These are phyloP conservation scores for Amaranthus palmeri DNA, from an alignment of 148 eudicot genomes.

Conservation along the genomic window DNA sequence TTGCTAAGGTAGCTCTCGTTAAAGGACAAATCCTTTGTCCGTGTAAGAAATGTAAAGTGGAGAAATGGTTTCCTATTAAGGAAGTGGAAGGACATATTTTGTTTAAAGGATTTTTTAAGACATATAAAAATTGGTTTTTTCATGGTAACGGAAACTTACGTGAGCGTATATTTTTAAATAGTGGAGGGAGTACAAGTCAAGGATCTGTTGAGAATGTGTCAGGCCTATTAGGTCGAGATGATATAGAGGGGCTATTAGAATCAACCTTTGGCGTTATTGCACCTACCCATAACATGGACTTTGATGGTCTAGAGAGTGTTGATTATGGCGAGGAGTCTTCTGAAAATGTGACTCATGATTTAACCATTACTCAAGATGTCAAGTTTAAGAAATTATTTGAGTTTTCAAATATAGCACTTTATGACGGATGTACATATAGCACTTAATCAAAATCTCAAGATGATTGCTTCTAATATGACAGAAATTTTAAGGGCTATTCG, in stretches of 20 bases:
- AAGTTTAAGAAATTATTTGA: neutral
- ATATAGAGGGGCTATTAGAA: neutral
- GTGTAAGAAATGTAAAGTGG: neutral
- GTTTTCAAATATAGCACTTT: neutral
- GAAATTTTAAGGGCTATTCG: too few species aligned
- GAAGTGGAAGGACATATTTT: neutral
- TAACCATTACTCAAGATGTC: neutral
- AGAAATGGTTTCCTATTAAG: neutral
- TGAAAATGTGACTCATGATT: neutral
- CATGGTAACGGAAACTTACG: neutral
- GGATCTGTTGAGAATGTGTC: neutral
- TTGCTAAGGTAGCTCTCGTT: too few species aligned
- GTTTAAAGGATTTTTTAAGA: neutral
- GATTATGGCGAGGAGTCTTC: neutral
- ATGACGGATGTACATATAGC: neutral
- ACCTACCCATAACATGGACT: neutral
- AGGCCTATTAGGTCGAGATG: neutral
- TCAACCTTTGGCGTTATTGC: neutral
- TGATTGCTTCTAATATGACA: too few species aligned
- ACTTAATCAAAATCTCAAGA: neutral
- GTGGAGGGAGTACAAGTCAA: neutral
- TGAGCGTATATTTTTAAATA: neutral
- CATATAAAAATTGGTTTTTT: neutral
- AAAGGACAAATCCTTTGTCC: neutral
- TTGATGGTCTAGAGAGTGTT: neutral